phyloP scores from a whole-genome alignment of 208 protist genomes.

The Acanthamoeba quina region DNA sequence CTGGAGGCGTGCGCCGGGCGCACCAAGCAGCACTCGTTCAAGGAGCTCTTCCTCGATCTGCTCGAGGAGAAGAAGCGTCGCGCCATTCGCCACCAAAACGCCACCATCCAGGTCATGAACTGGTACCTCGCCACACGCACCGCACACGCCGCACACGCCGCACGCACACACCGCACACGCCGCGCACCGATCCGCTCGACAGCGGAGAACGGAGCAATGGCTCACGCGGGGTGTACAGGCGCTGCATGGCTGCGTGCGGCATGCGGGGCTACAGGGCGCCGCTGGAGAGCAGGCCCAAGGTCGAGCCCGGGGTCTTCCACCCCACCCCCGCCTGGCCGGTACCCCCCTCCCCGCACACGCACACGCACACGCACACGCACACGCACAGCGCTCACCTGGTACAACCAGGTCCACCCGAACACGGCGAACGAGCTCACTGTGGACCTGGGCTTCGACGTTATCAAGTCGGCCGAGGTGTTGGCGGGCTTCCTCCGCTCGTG shows the following conservation, averaged over 20 bases:
- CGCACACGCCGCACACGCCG: too few species aligned
- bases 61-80: background rate
- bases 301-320: background rate
- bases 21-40: background rate
- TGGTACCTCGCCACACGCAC: background rate
- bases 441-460: background rate
- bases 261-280: background rate
- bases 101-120: background rate
- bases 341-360: background rate
- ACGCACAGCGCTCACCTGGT: too few species aligned
- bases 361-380: background rate
- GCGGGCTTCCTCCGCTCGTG: background rate
- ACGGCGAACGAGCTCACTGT: background rate
- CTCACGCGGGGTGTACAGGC: background rate
- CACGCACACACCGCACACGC: too few species aligned
- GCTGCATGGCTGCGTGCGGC: background rate
- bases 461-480: background rate
- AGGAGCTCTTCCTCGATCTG: conserved; percentile 11
- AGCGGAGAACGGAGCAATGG: too few species aligned
- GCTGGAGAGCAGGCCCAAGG: background rate
- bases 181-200: too few species aligned
- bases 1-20: background rate
- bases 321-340: conserved; percentile 3
- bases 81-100: conserved; percentile 13
- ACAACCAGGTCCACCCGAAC: conserved; percentile 29